A percentile compares a stretch with the other conserved stretches of the same genome.
Conservation (phyloP, 805 yeast species). For the Kuraishia ogatae region DNA sequence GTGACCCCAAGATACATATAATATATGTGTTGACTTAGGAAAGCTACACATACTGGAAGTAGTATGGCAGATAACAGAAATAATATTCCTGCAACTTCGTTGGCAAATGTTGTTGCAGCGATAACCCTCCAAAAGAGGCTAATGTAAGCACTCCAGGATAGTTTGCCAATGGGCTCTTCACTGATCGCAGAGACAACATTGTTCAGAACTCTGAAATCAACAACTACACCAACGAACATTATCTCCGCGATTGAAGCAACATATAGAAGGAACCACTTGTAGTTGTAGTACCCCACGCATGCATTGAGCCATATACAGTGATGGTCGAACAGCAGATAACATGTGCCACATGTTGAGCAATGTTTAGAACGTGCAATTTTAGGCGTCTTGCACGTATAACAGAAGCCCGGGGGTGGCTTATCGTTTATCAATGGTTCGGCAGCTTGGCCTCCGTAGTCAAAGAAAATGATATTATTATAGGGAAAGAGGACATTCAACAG, state of each 20-base stretch:
- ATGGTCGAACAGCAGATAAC: conserved; percentile 59
- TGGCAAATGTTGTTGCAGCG: conserved; percentile 20
- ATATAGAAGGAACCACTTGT: conserved; percentile 36
- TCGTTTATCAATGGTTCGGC: neutral
- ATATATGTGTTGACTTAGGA: conserved; percentile 32
- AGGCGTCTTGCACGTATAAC: conserved; percentile 53
- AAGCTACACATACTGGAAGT: conserved; percentile 26
- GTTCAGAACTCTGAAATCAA: neutral
- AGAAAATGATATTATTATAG: conserved; percentile 34
- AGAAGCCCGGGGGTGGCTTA: conserved; percentile 29
- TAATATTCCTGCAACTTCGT: conserved; percentile 33
- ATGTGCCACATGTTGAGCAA: conserved; percentile 59
- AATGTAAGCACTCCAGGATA: neutral
- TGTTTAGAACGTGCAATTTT: conserved; percentile 73
- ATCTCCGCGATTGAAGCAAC: conserved; percentile 17
- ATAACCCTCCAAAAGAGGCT: conserved; percentile 17
- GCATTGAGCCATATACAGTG: conserved; percentile 49
- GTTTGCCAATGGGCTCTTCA: neutral
- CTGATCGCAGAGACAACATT: neutral
- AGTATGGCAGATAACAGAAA: conserved; percentile 30
- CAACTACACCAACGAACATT: conserved; percentile 15
- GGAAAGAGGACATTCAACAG: conserved; percentile 14
- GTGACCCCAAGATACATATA: conserved; percentile 47
- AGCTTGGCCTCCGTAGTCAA: conserved; percentile 5
- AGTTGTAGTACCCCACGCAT: conserved; percentile 46